Base-by-base conservation (phyloP, 495 filamentous ascomycete species). In the Elasticomyces elasticus region DNA sequence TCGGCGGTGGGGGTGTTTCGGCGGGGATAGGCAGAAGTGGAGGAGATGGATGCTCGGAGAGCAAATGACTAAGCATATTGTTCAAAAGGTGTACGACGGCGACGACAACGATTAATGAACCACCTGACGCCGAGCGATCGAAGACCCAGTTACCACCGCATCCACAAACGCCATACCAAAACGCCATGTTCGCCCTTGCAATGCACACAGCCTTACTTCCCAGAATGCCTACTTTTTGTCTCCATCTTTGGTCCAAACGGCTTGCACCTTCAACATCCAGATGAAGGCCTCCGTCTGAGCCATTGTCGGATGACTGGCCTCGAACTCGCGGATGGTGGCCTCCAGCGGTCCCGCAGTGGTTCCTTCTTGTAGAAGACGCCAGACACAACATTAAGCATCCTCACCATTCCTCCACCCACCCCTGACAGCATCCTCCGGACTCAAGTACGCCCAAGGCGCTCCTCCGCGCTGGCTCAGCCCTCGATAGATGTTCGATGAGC, bases 341-440 rank as follows among this genome's bases (percentile, higher is more conserved):
- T n/a, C n/a, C n/a, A n/a, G n/a, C n/a, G n/a, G n/a, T 60, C 27
- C 0, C 46, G 13, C 5, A 77, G 56, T 6, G 58, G 49, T 5
- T 59, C 60, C 2, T 60, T 37, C 2, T 59, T 61, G 59, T 70
- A 78, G 61, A 79, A 74, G 1, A 73, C 67, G 0, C 59, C 69
- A 28, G 67, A 69, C 13, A 66, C 67, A 33, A 74, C 69, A 48
- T 77, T 75, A n/a, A 4, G 12, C 13, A 45, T 5, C 42, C 42
- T 45, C 42, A 5, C 15, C 42, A 45, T 45, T 45, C 42, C 42
- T 17, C 42, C 42, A 45, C 42, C 42, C 42, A 10, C 42, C 42
- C 6, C 42, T 23, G 17, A 45, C 42, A 26, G 42, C 42, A 5
- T 45, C 42, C 19, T 45, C 42, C 42, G 42, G 42, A 45, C 42